phyloP scores from a whole-genome alignment of 257 asterid genomes.

The Gentiana macrophylla region DNA sequence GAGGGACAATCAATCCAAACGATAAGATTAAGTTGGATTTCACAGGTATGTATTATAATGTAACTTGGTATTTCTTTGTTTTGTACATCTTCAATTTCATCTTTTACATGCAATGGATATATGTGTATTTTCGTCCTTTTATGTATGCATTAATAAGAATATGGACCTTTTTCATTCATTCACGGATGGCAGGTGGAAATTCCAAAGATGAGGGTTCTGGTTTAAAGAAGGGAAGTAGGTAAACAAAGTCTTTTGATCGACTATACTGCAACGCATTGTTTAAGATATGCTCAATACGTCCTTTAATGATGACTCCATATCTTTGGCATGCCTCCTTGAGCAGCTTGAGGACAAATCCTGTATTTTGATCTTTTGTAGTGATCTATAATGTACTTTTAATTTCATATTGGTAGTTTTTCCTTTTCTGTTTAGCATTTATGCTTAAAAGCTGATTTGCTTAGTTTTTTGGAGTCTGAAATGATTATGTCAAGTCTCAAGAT shows the following conservation, averaged over 20 bases:
- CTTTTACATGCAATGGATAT: conserved; percentile 34
- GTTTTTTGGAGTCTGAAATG: too few relatives aligned
- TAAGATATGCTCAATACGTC: conserved; percentile 32
- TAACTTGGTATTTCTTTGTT: conserved; percentile 4
- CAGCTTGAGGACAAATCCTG: conserved; percentile 11
- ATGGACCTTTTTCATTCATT: conserved; percentile 94
- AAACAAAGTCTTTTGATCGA: conserved; percentile 84
- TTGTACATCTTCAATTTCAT: neutral
- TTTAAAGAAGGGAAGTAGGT: conserved; percentile 99
- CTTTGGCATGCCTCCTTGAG: conserved; percentile 22
- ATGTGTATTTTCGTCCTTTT: conserved; percentile 49
- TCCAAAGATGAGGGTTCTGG: conserved; percentile 99
- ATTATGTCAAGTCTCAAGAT: too few relatives aligned
- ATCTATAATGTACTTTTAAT: neutral
- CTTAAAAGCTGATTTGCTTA: neutral
- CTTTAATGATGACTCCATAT: conserved; percentile 24
- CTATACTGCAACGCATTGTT: conserved; percentile 46
- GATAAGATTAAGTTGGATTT: conserved; percentile 50
- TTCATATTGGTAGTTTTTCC: neutral
- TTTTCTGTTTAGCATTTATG: neutral
- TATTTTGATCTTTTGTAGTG: conserved; percentile 9
- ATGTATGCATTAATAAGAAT: conserved; percentile 76
- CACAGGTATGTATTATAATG: conserved; percentile 51
- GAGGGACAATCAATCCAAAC: conserved; percentile 76
- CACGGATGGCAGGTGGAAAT: conserved; percentile 99